Evolutionary conservation across 2,329 filamentous ascomycete genomes (phyloP).

Genomic region (Aureobasidium pullulans): DNA sequence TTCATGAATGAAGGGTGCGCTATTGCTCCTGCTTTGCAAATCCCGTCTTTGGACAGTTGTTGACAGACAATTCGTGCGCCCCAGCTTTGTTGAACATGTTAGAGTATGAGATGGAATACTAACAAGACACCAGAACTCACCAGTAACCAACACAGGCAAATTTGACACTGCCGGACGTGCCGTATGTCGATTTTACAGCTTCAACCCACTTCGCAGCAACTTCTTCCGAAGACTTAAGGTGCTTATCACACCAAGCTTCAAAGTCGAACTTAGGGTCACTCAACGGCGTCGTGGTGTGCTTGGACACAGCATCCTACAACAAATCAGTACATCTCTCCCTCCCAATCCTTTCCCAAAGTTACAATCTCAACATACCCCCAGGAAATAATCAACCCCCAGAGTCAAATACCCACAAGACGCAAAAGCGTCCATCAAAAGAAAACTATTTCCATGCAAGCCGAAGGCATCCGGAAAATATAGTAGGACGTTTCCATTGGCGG

Average conservation of each 20-base stretch:
- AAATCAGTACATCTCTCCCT: neutral
- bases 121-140: neutral
- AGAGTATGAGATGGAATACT: neutral
- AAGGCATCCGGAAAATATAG: neutral
- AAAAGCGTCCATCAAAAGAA: neutral
- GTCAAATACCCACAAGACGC: neutral
- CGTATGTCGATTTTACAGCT: neutral
- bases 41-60: neutral
- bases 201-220: neutral
- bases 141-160: constrained; percentile 3
- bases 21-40: neutral
- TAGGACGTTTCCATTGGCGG: neutral
- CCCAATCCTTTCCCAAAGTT: no score
- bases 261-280: neutral
- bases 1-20: neutral
- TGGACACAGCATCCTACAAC: neutral
- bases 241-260: neutral
- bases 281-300: neutral
- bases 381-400: neutral
- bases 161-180: neutral
- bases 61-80: neutral
- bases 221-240: neutral
- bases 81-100: neutral
- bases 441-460: neutral
- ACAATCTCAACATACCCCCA: no score